These are phyloP conservation scores for Synchytrium microbalum DNA, from an alignment of 371 early-diverging fungal genomes.

Conservation along the genomic window DNA sequence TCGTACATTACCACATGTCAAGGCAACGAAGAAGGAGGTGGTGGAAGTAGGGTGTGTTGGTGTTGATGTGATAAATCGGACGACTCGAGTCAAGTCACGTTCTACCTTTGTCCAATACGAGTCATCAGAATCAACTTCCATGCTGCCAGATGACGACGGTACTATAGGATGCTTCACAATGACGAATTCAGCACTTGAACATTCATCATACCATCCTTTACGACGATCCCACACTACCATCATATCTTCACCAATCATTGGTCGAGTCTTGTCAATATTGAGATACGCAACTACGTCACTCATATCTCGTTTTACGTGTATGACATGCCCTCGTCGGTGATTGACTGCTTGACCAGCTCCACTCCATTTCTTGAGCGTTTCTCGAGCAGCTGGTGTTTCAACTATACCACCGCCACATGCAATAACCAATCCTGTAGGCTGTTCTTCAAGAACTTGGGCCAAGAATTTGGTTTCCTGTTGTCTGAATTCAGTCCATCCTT, in stretches of 20 bases:
- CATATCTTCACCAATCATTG: constrained; percentile 78
- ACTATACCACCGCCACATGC: constrained; percentile 95
- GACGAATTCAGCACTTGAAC: constrained; percentile 73
- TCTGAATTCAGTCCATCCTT: constrained; percentile 91
- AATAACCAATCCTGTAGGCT: constrained; percentile 58
- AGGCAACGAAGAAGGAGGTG: constrained; percentile 76
- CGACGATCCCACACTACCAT: constrained; percentile 73
- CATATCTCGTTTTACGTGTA: constrained; percentile 78
- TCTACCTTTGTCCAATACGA: neutral
- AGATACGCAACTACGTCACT: constrained; percentile 71
- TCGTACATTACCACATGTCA: constrained; percentile 71
- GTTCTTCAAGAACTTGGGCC: constrained; percentile 42
- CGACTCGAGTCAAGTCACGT: constrained; percentile 8
- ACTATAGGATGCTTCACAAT: constrained; percentile 40
- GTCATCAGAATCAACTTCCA: constrained; percentile 17
- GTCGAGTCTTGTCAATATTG: constrained; percentile 69
- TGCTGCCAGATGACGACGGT: too few species aligned
- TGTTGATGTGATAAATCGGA: constrained; percentile 41
- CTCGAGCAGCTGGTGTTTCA: constrained; percentile 69
- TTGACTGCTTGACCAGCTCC: constrained; percentile 10
- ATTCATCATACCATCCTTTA: constrained; percentile 64
- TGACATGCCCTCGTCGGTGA: constrained; percentile 45
- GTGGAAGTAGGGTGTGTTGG: constrained; percentile 32
- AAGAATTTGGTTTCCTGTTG: constrained; percentile 59
- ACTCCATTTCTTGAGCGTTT: constrained; percentile 44